Conservation (phyloP, 176 grass and related monocot species). For the Melocanna baccifera region DNA sequence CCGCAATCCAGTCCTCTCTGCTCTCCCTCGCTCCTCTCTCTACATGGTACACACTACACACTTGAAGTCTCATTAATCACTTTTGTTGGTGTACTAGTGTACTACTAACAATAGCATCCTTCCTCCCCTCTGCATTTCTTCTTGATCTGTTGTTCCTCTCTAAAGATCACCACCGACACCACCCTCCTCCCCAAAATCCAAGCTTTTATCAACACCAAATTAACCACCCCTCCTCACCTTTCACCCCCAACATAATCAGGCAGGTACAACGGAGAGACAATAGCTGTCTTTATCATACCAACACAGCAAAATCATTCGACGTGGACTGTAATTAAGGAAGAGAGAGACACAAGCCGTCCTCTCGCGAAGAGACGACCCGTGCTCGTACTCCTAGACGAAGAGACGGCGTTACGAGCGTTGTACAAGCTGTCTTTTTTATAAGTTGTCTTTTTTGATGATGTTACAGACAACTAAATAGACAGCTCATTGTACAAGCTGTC, state of each 20-base stretch:
- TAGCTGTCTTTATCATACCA: no score
- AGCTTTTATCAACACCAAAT: slow-evolving; percentile 25
- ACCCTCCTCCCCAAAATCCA: slow-evolving; percentile 23
- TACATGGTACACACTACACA: not conserved
- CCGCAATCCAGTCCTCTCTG: not conserved
- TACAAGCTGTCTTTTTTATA: no score
- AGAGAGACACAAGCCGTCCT: no score
- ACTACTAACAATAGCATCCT: slow-evolving; percentile 21
- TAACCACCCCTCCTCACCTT: slow-evolving; percentile 7
- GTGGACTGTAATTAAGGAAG: no score
- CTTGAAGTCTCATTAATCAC: not conserved
- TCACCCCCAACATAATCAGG: slow-evolving; percentile 24
- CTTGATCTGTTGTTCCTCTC: slow-evolving; percentile 36
- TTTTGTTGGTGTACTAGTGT: slow-evolving; percentile 8
- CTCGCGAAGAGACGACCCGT: no score
- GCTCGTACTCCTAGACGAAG: no score
- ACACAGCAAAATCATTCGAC: no score
- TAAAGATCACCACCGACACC: slow-evolving; percentile 36
- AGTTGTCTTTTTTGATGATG: no score
- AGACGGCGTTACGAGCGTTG: no score
- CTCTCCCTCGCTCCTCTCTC: not conserved
- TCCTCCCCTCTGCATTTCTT: slow-evolving; percentile 17
- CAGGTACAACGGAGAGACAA: no score
- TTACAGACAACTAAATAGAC: no score
- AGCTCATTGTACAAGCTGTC: no score